These are phyloP conservation scores for Halenospora varia DNA, from an alignment of 495 filamentous ascomycete genomes.

Conservation along the genomic window DNA sequence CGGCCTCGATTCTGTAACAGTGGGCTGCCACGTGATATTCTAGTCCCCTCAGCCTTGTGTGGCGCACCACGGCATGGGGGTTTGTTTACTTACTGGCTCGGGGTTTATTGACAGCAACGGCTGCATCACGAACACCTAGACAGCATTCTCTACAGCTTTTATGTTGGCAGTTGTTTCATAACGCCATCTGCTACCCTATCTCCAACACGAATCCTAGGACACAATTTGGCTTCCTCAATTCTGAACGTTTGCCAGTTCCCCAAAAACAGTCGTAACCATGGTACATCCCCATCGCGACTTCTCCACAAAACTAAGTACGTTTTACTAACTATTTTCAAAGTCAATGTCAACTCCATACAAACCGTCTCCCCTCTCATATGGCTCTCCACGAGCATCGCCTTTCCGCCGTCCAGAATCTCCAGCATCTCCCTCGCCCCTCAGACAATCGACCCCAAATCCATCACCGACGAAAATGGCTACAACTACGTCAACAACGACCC, in stretches of 20 bases:
- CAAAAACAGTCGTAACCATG: neutral
- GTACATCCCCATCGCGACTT: slow-evolving; percentile 16
- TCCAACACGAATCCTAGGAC: too few species aligned
- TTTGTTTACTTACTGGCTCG: slow-evolving; percentile 2
- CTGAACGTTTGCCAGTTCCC: neutral
- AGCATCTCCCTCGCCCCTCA: slow-evolving; percentile 39
- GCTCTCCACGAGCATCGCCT: slow-evolving; percentile 66
- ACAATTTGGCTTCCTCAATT: too few species aligned
- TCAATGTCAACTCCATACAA: slow-evolving; percentile 56
- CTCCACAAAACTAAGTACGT: neutral
- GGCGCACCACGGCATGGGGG: too few species aligned
- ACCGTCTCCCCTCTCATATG: slow-evolving; percentile 66
- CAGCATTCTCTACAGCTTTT: too few species aligned
- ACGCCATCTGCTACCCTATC: too few species aligned
- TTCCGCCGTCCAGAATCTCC: slow-evolving; percentile 61
- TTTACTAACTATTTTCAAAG: slow-evolving; percentile 26
- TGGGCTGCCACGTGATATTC: too few species aligned
- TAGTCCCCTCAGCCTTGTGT: neutral
- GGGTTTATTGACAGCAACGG: neutral
- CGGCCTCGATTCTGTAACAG: too few species aligned
- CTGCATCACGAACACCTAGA: neutral
- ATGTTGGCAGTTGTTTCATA: too few species aligned
- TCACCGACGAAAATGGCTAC: slow-evolving; percentile 38
- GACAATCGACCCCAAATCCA: slow-evolving; percentile 41
- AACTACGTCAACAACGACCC: slow-evolving; percentile 28